A percentile compares a stretch with the other conserved stretches of the same genome.
Evolutionary conservation across 345 rosid species (phyloP).

Genomic region (rapeseed (Brassica napus)): Da-Ae NC_063439.1:3758001-3758500

Average conservation of each 20-base stretch:
- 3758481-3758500: slow-evolving; percentile 54
- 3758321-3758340: neutral
- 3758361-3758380: slow-evolving; percentile 44
- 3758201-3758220: slow-evolving; percentile 41
- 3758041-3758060: neutral
- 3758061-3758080: neutral
- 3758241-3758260: slow-evolving; percentile 44
- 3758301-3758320: neutral
- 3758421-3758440: slow-evolving; percentile 51
- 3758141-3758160: slow-evolving; percentile 42
- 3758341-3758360: slow-evolving; percentile 37
- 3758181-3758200: slow-evolving; percentile 54
- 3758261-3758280: slow-evolving; percentile 15
- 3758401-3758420: slow-evolving; percentile 50
- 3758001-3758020: neutral
- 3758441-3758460: slow-evolving; percentile 63
- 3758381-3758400: slow-evolving; percentile 45
- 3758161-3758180: slow-evolving; percentile 50
- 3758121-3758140: slow-evolving; percentile 10
- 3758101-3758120: neutral
- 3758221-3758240: slow-evolving; percentile 20
- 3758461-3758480: slow-evolving; percentile 63
- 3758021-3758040: neutral
- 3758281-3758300: neutral
- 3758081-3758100: neutral